Evolutionary conservation across 1,284 basidiomycete genomes (phyloP).

Genomic region (Coniferiporia sulphurascens): DNA sequence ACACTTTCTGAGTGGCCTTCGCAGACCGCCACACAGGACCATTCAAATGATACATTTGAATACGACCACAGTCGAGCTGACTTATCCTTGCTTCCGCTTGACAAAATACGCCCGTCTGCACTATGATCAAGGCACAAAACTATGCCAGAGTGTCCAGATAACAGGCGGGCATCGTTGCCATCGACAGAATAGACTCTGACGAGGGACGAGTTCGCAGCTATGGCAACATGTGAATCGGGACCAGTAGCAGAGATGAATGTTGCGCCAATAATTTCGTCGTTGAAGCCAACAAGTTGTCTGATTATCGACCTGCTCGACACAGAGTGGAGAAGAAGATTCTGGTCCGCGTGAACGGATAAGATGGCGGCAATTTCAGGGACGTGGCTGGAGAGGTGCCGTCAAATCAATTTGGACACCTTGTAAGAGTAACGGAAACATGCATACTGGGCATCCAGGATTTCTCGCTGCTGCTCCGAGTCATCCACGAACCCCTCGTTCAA

Average conservation of each 20-base stretch:
- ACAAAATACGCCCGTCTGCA: constrained; percentile 66
- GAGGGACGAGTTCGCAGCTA: constrained; percentile 94
- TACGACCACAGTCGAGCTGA: constrained; percentile 85
- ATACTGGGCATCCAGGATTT: constrained; percentile 69
- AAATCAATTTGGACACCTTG: constrained; percentile 15
- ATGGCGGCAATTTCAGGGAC: constrained; percentile 58
- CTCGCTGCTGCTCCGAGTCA: constrained; percentile 73
- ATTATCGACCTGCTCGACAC: constrained; percentile 54
- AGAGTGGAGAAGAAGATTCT: constrained; percentile 91
- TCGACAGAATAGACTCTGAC: constrained; percentile 80
- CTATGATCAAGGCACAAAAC: constrained; percentile 82
- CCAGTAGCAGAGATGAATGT: constrained; percentile 57
- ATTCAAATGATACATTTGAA: constrained; percentile 41
- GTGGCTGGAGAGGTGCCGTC: constrained; percentile 48
- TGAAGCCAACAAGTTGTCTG: constrained; percentile 95
- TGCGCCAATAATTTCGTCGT: constrained; percentile 95
- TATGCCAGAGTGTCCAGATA: constrained; percentile 88
- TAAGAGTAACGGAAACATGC: constrained; percentile 28
- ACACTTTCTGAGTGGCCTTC: constrained; percentile 95
- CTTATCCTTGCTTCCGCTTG: constrained; percentile 90
- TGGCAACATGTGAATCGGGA: constrained; percentile 72
- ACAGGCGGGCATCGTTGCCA: constrained; percentile 74
- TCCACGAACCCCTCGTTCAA: constrained; percentile 46
- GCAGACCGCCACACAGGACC: constrained; percentile 82
- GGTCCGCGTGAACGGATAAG: constrained; percentile 93